Percentiles rank a stretch among this genome's conserved stretches.
These are phyloP conservation scores for Biscogniauxia marginata DNA, from an alignment of 2,329 filamentous ascomycete species.

Conservation along the genomic window DNA sequence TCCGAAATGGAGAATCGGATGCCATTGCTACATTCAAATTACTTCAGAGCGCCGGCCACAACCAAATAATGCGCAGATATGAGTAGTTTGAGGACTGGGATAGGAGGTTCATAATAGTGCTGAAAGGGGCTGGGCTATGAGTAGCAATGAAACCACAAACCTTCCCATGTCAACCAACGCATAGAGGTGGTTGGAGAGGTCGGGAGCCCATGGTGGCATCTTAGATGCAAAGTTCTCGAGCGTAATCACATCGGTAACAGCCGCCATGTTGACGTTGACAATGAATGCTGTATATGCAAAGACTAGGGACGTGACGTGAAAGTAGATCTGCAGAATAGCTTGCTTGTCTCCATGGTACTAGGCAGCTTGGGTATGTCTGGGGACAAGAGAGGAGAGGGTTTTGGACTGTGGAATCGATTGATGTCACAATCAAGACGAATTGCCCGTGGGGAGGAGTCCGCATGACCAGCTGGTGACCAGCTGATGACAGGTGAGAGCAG, in stretches of 20 bases:
- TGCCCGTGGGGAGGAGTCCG: too few relatives aligned
- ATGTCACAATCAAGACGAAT: not conserved
- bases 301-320: not conserved
- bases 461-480: too few relatives aligned
- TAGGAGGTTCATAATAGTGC: conserved; percentile 2
- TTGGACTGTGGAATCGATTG: not conserved
- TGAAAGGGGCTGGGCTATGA: conserved; percentile 6
- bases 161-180: conserved; percentile 62
- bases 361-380: not conserved
- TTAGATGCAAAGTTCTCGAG: conserved; percentile 50
- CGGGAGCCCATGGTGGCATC: conserved; percentile 48
- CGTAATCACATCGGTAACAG: conserved; percentile 44
- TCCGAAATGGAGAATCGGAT: conserved; percentile 90
- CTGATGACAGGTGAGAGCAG: too few relatives aligned
- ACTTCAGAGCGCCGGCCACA: conserved; percentile 3
- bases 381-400: not conserved
- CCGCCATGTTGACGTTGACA: conserved; percentile 28
- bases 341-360: not conserved
- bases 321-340: not conserved
- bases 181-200: conserved; percentile 49
- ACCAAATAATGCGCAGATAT: not conserved
- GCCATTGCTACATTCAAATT: conserved; percentile 64
- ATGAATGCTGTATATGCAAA: not conserved
- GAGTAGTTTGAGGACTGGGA: not conserved
- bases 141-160: conserved; percentile 36